phyloP scores from a whole-genome alignment of 2,329 filamentous ascomycete genomes.

The Raffaelea ambrosiae region DNA sequence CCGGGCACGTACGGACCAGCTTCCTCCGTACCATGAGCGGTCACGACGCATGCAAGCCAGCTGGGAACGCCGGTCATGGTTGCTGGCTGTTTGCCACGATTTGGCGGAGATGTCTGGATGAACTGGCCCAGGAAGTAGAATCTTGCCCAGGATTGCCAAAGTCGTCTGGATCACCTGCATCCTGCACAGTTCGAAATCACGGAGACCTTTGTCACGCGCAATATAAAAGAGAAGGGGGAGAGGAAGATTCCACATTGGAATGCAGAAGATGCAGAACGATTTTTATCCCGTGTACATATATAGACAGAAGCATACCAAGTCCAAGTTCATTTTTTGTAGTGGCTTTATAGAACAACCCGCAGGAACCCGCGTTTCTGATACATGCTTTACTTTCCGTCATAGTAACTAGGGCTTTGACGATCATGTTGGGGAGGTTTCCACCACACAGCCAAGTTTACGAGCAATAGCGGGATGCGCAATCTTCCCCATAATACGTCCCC shows the following conservation, averaged over 20 bases:
- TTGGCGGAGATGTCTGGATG: conserved; percentile 19
- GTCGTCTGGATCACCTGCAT: conserved; percentile 19
- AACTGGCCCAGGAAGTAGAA: conserved; percentile 13
- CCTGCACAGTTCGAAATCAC: conserved; percentile 17
- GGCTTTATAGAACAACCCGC: no score
- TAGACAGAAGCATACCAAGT: no score
- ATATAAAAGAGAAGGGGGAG: conserved; percentile 17
- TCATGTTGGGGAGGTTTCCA: no score
- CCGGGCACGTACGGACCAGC: not conserved
- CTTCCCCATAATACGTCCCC: no score
- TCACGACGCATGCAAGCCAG: conserved; percentile 18
- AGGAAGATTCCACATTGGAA: not conserved
- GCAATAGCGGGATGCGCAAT: no score
- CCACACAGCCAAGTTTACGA: no score
- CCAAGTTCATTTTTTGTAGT: no score
- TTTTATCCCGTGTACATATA: no score
- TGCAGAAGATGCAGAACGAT: not conserved
- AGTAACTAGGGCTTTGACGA: no score
- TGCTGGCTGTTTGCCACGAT: conserved; percentile 20
- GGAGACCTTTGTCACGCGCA: conserved; percentile 22
- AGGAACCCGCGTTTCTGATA: no score
- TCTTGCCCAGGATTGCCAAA: conserved; percentile 17
- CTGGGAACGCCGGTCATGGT: conserved; percentile 17
- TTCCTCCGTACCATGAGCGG: not conserved
- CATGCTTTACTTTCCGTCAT: no score